Percentiles rank a stretch among this genome's conserved stretches.
Evolutionary conservation across 257 asterid genomes (phyloP).

Genomic region (Solanum chiquidenum): DNA sequence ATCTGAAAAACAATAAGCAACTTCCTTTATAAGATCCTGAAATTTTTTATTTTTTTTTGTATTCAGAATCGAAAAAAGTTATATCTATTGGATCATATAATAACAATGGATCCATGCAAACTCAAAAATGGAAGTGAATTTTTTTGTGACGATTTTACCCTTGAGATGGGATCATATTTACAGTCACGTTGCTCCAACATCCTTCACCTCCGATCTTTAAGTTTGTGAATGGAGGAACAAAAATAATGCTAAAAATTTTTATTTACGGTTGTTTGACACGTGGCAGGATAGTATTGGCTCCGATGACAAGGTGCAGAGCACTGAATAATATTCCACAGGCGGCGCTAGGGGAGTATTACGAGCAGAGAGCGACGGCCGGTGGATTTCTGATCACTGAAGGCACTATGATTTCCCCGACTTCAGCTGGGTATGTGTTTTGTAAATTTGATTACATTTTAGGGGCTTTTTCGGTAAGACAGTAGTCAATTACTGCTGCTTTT

Average conservation of each 20-base stretch:
- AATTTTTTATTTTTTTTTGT: no score
- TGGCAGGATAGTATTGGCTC: constrained; percentile 82
- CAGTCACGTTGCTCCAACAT: background rate
- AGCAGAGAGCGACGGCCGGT: constrained; percentile 76
- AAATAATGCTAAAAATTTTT: no score
- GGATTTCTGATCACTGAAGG: constrained; percentile 96
- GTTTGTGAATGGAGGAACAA: background rate
- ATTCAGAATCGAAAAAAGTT: no score
- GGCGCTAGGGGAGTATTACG: constrained; percentile 61
- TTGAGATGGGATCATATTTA: background rate
- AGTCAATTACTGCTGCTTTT: background rate
- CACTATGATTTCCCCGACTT: constrained; percentile 71
- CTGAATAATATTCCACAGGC: constrained; percentile 47
- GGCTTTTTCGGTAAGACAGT: background rate
- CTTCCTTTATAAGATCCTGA: no score
- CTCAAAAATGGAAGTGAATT: background rate
- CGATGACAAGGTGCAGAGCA: constrained; percentile 95
- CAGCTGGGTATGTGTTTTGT: constrained; percentile 69
- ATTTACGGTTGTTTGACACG: background rate
- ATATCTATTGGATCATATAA: no score
- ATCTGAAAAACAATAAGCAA: no score
- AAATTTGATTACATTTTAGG: background rate
- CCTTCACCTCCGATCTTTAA: background rate
- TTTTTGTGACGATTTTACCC: background rate
- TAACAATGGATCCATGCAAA: background rate